Percentiles rank a stretch among this genome's conserved stretches.
Evolutionary conservation across 2,329 filamentous ascomycete genomes (phyloP).

Genomic region (Alternaria sp.): DNA sequence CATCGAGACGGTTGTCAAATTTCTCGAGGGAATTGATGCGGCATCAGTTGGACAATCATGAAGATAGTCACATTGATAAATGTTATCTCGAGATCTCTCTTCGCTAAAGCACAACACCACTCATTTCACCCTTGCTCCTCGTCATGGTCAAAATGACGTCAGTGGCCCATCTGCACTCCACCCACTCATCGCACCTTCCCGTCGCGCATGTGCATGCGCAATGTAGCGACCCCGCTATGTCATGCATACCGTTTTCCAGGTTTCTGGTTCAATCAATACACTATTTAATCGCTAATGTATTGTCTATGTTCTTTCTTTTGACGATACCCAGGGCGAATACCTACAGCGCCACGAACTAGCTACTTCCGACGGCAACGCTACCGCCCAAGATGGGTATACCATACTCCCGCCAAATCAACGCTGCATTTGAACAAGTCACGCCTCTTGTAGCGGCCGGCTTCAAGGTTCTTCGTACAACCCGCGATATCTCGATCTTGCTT

Average conservation of each 20-base stretch:
- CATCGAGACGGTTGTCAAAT: neutral
- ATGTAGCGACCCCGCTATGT: neutral
- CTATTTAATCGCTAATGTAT: neutral
- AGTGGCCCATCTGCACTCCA: conserved; percentile 10
- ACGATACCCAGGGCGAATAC: neutral
- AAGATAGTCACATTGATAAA: neutral
- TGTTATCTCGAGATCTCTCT: neutral
- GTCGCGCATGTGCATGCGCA: conserved; percentile 1
- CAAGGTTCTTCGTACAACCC: conserved; percentile 57
- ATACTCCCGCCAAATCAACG: conserved; percentile 60
- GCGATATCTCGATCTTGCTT: conserved; percentile 58
- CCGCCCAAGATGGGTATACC: conserved; percentile 56
- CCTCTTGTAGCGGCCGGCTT: conserved; percentile 59
- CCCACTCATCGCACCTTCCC: conserved; percentile 1
- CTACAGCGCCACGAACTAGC: neutral
- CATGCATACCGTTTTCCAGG: neutral
- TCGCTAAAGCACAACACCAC: neutral
- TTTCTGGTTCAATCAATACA: neutral
- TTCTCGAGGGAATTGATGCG: neutral
- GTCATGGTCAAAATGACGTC: conserved; percentile 25
- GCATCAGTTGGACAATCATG: neutral
- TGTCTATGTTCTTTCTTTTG: neutral
- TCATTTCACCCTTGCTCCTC: conserved; percentile 14
- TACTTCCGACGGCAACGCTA: neutral
- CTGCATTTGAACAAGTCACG: conserved; percentile 60